Evolutionary conservation across 306 rosid species (phyloP).

Genomic region (Gastrolobium bilobum): DNA sequence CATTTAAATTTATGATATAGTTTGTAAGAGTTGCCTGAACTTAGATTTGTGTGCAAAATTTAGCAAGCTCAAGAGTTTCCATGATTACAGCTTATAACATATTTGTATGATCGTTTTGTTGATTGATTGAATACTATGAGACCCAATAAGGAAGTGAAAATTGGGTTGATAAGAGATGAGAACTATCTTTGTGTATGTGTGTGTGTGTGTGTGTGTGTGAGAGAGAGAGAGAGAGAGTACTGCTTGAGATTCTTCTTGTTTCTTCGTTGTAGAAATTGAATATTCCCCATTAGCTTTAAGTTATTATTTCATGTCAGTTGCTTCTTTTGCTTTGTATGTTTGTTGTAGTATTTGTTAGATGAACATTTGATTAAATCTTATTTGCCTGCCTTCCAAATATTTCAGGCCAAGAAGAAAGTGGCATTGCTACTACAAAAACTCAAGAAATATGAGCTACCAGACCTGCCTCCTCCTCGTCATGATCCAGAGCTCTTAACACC

Average conservation of each 20-base stretch:
- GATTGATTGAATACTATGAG: slow-evolving; percentile 24
- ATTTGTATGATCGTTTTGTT: slow-evolving; percentile 9
- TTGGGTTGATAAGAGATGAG: slow-evolving; percentile 14
- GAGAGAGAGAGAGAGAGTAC: not conserved
- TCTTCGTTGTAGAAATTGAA: slow-evolving; percentile 30
- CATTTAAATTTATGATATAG: slow-evolving; percentile 21
- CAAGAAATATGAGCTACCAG: slow-evolving; percentile 95
- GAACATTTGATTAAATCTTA: slow-evolving; percentile 42
- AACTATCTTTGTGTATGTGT: not conserved
- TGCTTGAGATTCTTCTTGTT: slow-evolving; percentile 16
- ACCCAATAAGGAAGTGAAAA: not conserved
- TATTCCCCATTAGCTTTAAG: slow-evolving; percentile 13
- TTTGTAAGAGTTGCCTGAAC: slow-evolving; percentile 4
- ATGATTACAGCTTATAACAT: slow-evolving; percentile 6
- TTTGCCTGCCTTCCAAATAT: slow-evolving; percentile 32
- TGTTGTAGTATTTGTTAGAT: slow-evolving; percentile 13
- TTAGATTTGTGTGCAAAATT: not conserved
- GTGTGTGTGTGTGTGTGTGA: too few relatives aligned
- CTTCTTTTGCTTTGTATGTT: slow-evolving; percentile 26
- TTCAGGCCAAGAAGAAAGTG: slow-evolving; percentile 97
- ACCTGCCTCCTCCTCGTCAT: slow-evolving; percentile 86
- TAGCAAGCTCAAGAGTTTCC: slow-evolving; percentile 17
- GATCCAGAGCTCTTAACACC: slow-evolving; percentile 91
- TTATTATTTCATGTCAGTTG: slow-evolving; percentile 21
- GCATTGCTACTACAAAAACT: slow-evolving; percentile 92